Conservation (phyloP, 2,329 filamentous ascomycete genomes). For the Aspergillus sp. region DNA sequence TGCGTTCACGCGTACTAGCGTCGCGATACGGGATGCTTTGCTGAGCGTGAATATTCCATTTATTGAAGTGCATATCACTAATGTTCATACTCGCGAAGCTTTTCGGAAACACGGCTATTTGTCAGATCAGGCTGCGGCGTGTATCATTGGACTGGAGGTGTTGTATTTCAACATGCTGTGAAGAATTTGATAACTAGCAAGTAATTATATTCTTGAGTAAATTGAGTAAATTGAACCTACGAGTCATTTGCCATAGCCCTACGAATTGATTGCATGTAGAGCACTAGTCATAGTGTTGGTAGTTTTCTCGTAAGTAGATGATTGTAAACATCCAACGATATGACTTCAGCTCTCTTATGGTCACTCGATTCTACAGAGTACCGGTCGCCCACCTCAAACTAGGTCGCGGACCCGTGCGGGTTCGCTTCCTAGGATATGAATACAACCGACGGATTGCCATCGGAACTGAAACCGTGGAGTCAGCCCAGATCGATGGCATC, state of each 20-base stretch:
- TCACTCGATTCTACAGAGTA: too few relatives aligned
- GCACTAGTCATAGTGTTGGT: too few relatives aligned
- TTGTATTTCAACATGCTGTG: constrained; percentile 47
- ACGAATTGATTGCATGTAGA: too few relatives aligned
- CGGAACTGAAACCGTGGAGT: not conserved
- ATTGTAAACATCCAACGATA: too few relatives aligned
- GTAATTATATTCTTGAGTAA: too few relatives aligned
- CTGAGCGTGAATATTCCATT: constrained; percentile 64
- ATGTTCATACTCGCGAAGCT: constrained; percentile 64
- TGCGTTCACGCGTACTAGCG: constrained; percentile 67
- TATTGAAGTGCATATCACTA: constrained; percentile 69
- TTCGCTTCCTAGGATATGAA: too few relatives aligned
- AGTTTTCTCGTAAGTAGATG: too few relatives aligned
- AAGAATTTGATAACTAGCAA: constrained; percentile 20
- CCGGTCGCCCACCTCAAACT: too few relatives aligned
- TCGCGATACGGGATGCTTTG: constrained; percentile 68
- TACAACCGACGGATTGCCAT: not conserved
- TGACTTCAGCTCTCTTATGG: too few relatives aligned
- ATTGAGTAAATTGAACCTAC: too few relatives aligned
- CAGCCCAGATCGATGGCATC: not conserved
- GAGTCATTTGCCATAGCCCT: too few relatives aligned
- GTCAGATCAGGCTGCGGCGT: constrained; percentile 66
- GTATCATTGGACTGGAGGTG: constrained; percentile 63
- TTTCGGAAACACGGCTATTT: constrained; percentile 66
- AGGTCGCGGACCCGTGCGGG: too few relatives aligned